Evolutionary conservation across 495 filamentous ascomycete species (phyloP).

Genomic region (Lophiostoma macrostomum): DNA sequence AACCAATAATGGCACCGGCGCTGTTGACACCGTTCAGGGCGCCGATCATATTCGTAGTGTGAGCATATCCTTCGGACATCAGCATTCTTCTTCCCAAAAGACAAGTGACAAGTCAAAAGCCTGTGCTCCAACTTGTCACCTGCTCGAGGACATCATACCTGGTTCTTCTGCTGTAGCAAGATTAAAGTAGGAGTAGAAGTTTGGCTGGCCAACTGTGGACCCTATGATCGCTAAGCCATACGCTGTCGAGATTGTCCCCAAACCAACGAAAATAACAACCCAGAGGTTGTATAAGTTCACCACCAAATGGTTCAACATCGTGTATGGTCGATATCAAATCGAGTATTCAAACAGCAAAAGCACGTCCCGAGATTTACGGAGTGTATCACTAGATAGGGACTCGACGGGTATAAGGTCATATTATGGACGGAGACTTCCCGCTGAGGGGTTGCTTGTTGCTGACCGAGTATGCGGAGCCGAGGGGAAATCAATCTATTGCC

Average conservation of each 20-base stretch:
- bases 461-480: background rate
- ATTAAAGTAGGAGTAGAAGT: conserved; percentile 39
- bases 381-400: too few relatives aligned
- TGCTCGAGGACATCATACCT: too few relatives aligned
- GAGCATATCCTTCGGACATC: conserved; percentile 48
- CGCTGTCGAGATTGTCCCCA: conserved; percentile 41
- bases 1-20: conserved; percentile 48
- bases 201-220: conserved; percentile 53
- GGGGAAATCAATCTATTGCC: background rate
- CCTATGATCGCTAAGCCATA: conserved; percentile 52
- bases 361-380: background rate
- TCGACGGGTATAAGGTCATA: too few relatives aligned
- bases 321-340: too few relatives aligned
- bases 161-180: conserved; percentile 30
- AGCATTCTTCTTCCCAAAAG: too few relatives aligned
- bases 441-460: background rate
- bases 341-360: background rate
- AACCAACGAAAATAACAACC: conserved; percentile 38
- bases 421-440: background rate
- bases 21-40: conserved; percentile 51
- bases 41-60: conserved; percentile 49
- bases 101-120: too few relatives aligned
- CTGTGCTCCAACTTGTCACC: too few relatives aligned
- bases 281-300: conserved; percentile 38
- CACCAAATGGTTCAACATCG: conserved; percentile 31